phyloP scores from a whole-genome alignment of 129 eudicot species.

The Flaveria ramosissima region DNA sequence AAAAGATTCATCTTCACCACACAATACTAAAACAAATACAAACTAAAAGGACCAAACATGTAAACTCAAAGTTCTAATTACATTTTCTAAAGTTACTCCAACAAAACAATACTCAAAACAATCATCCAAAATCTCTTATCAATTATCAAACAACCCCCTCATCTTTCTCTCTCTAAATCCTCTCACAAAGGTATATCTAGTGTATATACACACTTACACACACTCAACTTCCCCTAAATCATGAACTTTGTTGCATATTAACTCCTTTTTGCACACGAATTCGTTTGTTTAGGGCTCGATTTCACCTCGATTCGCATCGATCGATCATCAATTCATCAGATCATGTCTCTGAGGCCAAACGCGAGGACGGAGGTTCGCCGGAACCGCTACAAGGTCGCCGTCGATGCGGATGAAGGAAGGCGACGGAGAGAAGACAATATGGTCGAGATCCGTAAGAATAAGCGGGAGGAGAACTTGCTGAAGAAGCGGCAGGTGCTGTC shows the following conservation, averaged over 20 bases:
- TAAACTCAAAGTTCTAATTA: no score
- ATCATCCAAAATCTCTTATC: neutral
- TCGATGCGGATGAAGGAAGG: conserved; percentile 84
- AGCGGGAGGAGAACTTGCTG: conserved; percentile 73
- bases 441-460: conserved; percentile 96
- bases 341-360: conserved; percentile 75
- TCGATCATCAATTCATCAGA: neutral
- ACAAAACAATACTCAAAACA: no score
- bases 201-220: neutral
- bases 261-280: conserved; percentile 11
- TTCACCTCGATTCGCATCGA: neutral
- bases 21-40: no score
- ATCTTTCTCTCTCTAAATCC: conserved; percentile 27
- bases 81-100: no score
- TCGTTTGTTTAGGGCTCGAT: conserved; percentile 27
- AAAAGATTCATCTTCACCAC: no score
- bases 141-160: neutral
- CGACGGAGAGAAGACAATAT: conserved; percentile 82
- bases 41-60: no score
- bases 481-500: conserved; percentile 81
- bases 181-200: conserved; percentile 29
- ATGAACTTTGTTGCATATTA: conserved; percentile 19
- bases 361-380: conserved; percentile 77
- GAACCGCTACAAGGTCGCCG: conserved; percentile 78
- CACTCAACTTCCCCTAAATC: conserved; percentile 25